These are phyloP conservation scores for Ascochyta rabiei DNA, from an alignment of 2,329 filamentous ascomycete genomes.

Conservation along the genomic window DNA sequence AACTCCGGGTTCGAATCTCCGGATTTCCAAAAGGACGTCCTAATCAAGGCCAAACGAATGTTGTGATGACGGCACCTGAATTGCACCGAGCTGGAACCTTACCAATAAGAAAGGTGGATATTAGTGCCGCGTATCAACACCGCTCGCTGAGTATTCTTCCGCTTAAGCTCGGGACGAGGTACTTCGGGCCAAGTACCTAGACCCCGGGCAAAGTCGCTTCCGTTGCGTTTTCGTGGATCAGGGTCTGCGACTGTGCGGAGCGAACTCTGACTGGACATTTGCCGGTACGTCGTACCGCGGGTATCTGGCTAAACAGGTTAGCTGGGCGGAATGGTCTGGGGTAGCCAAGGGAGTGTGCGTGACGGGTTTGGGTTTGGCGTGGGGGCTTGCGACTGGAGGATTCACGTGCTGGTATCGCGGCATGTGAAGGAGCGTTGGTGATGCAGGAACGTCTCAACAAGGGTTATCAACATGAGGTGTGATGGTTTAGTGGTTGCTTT, in stretches of 20 bases:
- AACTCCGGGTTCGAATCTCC: not conserved
- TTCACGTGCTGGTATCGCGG: conserved; percentile 15
- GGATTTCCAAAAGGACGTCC: not conserved
- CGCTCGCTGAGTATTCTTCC: conserved; percentile 8
- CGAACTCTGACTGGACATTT: conserved; percentile 15
- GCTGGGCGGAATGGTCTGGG: conserved; percentile 9
- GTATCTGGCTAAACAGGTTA: conserved; percentile 13
- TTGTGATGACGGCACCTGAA: not conserved
- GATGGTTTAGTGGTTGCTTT: not conserved
- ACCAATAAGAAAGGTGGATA: not conserved
- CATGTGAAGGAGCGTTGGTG: conserved; percentile 13
- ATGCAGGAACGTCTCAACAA: conserved; percentile 19
- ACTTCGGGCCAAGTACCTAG: conserved; percentile 12
- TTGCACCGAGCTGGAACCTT: conserved; percentile 7
- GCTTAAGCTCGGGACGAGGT: not conserved
- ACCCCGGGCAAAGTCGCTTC: not conserved
- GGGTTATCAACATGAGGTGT: not conserved
- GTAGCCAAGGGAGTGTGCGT: conserved; percentile 11
- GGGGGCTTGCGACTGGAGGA: not conserved
- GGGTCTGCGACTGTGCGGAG: conserved; percentile 12
- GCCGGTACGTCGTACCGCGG: conserved; percentile 18
- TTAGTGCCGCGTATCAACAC: not conserved
- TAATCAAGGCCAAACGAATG: not conserved
- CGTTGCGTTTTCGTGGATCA: conserved; percentile 18
- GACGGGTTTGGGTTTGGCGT: conserved; percentile 7